These are phyloP conservation scores for Tetracentron sinense DNA, from an alignment of 164 flowering plant species.

Conservation along the genomic window DNA sequence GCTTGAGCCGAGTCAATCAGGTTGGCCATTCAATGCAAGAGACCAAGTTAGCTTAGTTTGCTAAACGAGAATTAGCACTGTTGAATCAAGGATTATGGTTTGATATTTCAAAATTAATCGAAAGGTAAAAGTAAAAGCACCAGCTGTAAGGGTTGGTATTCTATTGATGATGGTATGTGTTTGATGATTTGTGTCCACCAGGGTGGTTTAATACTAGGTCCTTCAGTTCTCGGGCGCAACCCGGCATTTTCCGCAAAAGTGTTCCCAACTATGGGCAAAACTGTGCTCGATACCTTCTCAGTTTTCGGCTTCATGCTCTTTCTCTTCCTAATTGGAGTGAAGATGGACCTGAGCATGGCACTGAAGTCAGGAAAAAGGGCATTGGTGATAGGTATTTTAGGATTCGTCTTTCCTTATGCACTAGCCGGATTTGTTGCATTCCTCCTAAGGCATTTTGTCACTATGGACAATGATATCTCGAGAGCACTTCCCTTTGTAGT, in stretches of 20 bases:
- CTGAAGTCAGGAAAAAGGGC: constrained; percentile 6
- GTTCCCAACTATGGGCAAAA: constrained; percentile 16
- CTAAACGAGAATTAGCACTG: too few species aligned
- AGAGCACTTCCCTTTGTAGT: constrained; percentile 8
- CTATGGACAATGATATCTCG: neutral
- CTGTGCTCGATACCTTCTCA: constrained; percentile 7
- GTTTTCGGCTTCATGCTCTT: constrained; percentile 20
- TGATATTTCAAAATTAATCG: too few species aligned
- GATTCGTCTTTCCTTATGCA: constrained; percentile 2
- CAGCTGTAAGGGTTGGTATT: too few species aligned
- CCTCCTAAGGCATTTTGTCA: too few species aligned
- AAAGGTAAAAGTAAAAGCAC: too few species aligned
- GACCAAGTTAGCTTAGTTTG: too few species aligned
- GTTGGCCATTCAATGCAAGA: too few species aligned
- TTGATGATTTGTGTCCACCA: neutral
- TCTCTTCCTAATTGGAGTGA: constrained; percentile 21
- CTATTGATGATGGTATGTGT: too few species aligned
- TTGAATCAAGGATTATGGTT: too few species aligned
- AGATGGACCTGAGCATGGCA: constrained; percentile 8
- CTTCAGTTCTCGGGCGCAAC: constrained; percentile 9
- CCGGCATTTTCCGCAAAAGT: neutral
- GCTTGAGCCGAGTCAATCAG: too few species aligned
- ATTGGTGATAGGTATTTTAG: constrained; percentile 3
- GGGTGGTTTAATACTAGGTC: constrained; percentile 26
- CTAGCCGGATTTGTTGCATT: too few species aligned